These are phyloP conservation scores for Globisporangium lucens DNA, from an alignment of 352 stramenopile genomes.

Conservation along the genomic window DNA sequence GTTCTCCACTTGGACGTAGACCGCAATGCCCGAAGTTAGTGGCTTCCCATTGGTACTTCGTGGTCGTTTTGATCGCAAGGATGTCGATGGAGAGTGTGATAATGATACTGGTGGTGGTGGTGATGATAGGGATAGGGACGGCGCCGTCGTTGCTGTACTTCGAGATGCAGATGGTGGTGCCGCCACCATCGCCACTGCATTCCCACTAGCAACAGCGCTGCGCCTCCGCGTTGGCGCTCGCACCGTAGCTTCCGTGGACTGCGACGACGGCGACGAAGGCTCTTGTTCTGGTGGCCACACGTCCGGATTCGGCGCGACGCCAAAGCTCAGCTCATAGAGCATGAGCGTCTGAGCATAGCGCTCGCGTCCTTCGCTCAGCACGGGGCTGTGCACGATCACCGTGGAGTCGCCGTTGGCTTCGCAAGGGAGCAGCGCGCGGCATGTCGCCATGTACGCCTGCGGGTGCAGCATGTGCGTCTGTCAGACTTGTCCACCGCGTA, in stretches of 20 bases:
- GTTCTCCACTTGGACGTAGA: not conserved
- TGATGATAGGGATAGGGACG: not conserved
- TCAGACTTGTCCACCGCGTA: not conserved
- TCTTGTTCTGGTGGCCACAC: not conserved
- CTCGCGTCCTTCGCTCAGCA: not conserved
- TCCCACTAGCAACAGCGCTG: not conserved
- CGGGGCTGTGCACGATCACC: not conserved
- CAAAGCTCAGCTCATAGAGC: constrained; percentile 1
- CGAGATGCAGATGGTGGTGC: not conserved
- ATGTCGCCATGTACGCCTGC: not conserved
- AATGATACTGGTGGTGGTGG: not conserved
- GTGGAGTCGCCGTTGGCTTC: not conserved
- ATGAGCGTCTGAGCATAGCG: not conserved
- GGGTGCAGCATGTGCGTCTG: not conserved
- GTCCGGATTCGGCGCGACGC: not conserved
- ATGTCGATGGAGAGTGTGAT: not conserved
- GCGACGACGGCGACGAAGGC: not conserved
- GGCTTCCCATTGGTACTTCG: not conserved
- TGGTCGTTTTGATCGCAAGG: not conserved
- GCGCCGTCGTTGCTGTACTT: not conserved
- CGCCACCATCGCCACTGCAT: not conserved
- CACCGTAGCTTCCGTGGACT: not conserved
- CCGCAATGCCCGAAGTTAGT: not conserved
- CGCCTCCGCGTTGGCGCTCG: not conserved
- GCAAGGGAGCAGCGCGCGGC: not conserved